A percentile compares a stretch with the other conserved stretches of the same genome.
phyloP scores from a whole-genome alignment of 306 rosid species.

The Rosa chinensis region DNA sequence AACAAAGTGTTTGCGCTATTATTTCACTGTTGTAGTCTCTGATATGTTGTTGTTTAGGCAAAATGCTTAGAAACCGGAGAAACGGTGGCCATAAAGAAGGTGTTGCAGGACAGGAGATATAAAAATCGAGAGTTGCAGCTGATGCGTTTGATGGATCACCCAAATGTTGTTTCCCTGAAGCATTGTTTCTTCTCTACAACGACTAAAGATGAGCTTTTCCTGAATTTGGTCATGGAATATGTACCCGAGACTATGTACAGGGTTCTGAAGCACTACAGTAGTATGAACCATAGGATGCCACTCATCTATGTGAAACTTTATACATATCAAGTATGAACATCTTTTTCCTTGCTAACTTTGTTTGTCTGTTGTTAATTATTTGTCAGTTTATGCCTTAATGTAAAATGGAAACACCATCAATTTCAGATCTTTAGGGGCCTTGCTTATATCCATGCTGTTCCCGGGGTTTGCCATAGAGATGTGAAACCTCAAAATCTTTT shows the following conservation, averaged over 20 bases:
- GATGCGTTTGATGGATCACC: conserved; percentile 97
- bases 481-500: conserved; percentile 92
- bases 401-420: conserved; percentile 22
- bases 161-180: conserved; percentile 76
- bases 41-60: conserved; percentile 50
- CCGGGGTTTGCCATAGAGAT: conserved; percentile 89
- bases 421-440: conserved; percentile 86
- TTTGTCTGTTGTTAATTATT: neutral
- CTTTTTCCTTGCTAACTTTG: conserved; percentile 6
- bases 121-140: conserved; percentile 92
- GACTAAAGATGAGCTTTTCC: conserved; percentile 78
- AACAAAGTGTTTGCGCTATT: neutral
- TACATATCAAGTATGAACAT: conserved; percentile 75
- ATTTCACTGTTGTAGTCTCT: conserved; percentile 29
- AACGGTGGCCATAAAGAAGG: conserved; percentile 88
- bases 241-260: conserved; percentile 86
- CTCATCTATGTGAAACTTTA: conserved; percentile 88
- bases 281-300: conserved; percentile 89
- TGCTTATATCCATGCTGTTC: conserved; percentile 90
- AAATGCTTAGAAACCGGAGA: conserved; percentile 93
- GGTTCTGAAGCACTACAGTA: conserved; percentile 77
- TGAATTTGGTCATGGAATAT: conserved; percentile 91
- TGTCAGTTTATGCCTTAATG: conserved; percentile 11
- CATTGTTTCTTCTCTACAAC: conserved; percentile 93
- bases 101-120: conserved; percentile 83